Base-by-base conservation (phyloP, 2,329 filamentous ascomycete species). In the Phyllosticta citribraziliensis region DNA sequence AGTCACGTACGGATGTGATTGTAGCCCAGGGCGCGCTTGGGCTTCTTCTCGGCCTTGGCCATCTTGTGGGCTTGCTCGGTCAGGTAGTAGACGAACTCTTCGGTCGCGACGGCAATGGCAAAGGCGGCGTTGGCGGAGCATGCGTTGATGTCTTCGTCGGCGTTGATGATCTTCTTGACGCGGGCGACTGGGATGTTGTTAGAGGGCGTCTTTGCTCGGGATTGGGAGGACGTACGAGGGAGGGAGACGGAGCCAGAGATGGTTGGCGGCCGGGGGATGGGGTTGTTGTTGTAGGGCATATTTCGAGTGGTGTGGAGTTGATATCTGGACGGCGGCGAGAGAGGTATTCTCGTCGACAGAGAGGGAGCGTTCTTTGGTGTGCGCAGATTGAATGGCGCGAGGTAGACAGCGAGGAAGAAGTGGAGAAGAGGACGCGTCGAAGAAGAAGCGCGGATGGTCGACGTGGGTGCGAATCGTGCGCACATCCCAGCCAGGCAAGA, bases 51-150 rank as follows among this genome's bases (percentile, higher is more conserved):
- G 0, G 91, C 83, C 71, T 94, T 95, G 68, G 92, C 88, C 69
- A 96, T 89, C 69, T 89, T 92, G 72, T 96, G 87, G 25, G 88
- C 87, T 73, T 95, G 89, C 64, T 88, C 83, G 20, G 92, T 86
- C 25, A 99, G 83, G 73, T 97, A 88, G 73, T 96, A 91, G 66
- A 99, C 87, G 77, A 99, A 97, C 82, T 96, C 87, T 76, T 99
- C 94, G 3, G 94, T 92, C 22, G 94, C 94, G 63, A 96, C 82
- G 1, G 93, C 92, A 69, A 97, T 95, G 62, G 93, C 86, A 73
- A 97, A 97, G 20, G 92, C 89, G 59, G 93, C 93, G 70, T 96
- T 96, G 74, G 92, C 96, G 55, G 92, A 96, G 74, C 91, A 96
- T 71, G 89, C 84, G 64, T 80, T 81, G 64, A 96, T 88, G 64